Base-by-base conservation (phyloP, 345 rosid species). In the Euphorbia tirucalli region DNA sequence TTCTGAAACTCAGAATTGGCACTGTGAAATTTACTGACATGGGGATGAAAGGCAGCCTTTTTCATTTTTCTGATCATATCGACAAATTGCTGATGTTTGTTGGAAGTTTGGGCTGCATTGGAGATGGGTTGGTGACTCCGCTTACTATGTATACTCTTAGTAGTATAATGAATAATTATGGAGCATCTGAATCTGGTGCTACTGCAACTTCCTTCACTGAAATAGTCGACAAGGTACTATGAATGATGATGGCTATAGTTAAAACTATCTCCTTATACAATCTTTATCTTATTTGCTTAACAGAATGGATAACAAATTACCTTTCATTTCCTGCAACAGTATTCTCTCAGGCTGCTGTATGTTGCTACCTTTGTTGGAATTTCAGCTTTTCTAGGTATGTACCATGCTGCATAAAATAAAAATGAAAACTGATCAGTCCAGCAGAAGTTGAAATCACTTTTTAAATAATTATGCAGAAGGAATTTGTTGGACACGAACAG, bases 401-500 rank as follows among this genome's bases (percentile, higher is more conserved):
- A 50, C n/a, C 14, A 16, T 50, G 55, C 21, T 46, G 50, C 50
- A 0, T 50, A 50, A 19, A 18, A 18, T 50, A 35, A 15, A 0
- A 16, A 16, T 19, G n/a, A 49, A 49, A 50, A 18, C n/a, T 5
- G 22, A 50, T 50, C 14, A 50, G 21, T 18, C 21, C 14, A 19
- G 5, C 22, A 50, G 55, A 50, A 18, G 2, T 1, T 50, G 55
- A 50, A 50, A 3, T 18, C 6, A 16, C 14, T 3, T 5, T 50
- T 50, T 16, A 16, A 2, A 7, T 50, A n/a, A 35, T 50, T 50
- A 16, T 71, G 71, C 81, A 82, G 88, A 84, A 74, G 86, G 90
- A 56, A 48, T 84, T 3, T 86, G 88, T 65, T 86, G 90, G 90
- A 79, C 85, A 14, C 78, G 86, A 78, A 84, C 84, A 15, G 84